Base-by-base conservation (phyloP, 441 rosid species). In the Corymbia calophylla region DNA sequence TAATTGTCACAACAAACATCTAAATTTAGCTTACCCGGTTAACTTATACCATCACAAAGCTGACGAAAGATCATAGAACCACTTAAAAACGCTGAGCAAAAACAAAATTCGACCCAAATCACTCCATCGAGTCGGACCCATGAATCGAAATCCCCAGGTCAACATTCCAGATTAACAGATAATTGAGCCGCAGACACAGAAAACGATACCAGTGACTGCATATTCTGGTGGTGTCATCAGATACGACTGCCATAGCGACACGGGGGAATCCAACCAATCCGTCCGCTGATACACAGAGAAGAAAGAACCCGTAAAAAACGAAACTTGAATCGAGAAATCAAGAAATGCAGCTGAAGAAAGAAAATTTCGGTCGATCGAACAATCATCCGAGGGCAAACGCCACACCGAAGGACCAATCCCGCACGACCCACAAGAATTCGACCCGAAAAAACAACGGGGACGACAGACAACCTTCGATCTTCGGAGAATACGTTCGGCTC, bases 121-220 rank as follows among this genome's bases (percentile, higher is more conserved):
- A 77, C 51, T 9, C 84, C n/a, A 13, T 21, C 84, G 5, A 77
- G 10, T 51, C 84, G 17, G 84, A 77, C 51, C 84, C 84, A 77
- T 44, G n/a, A 77, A 44, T 77, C n/a, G 51, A 77, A 44, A 77
- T 23, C 17, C 51, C 12, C 17, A n/a, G 51, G 16, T 77, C 84
- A 77, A 23, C 51, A 7, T 44, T 77, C 82, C 84, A 44, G n/a
- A 39, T 39, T 44, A 77, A 77, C 47, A 39, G n/a, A 77, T 47
- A 23, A 77, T 25, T 6, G 84, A 77, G 84, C 84, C 51, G 48
- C 12, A 39, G 13, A 14, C 51, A 5, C 39, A 16, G 70, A 53
- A 21, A 87, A 35, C 25, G 86, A 53, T 92, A 96, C 98, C 99
- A 97, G 97, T 96, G 98, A 92, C 89, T 90, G 95, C 99, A 97